phyloP scores from a whole-genome alignment of 1,139 yeast genomes.

The Hansenula lynferdii region DNA sequence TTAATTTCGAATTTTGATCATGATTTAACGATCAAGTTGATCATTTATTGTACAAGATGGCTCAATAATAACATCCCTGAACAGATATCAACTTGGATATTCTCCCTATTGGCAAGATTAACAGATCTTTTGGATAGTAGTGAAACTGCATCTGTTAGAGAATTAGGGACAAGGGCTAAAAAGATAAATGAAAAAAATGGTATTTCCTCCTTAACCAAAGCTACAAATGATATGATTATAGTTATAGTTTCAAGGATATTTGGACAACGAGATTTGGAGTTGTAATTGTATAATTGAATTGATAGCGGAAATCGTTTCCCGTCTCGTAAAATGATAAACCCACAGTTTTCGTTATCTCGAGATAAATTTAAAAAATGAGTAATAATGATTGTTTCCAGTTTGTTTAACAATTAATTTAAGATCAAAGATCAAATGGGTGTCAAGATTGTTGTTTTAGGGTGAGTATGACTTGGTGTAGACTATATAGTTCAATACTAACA shows the following conservation, averaged over 20 bases:
- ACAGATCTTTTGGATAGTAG: constrained; percentile 12
- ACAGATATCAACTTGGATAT: constrained; percentile 16
- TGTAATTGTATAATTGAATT: background rate
- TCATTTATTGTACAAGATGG: constrained; percentile 19
- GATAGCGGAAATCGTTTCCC: background rate
- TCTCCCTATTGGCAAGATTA: constrained; percentile 12
- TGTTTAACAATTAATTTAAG: background rate
- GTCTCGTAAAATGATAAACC: too few relatives aligned
- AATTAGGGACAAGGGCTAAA: constrained; percentile 14
- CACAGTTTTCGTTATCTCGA: too few relatives aligned
- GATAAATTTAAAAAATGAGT: too few relatives aligned
- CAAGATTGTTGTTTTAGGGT: constrained; percentile 1
- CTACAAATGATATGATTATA: constrained; percentile 9
- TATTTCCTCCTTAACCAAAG: background rate
- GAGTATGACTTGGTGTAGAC: background rate
- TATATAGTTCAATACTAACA: too few relatives aligned
- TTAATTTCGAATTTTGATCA: constrained; percentile 18
- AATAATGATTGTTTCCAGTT: background rate
- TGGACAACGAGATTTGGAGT: constrained; percentile 16
- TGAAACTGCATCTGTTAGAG: constrained; percentile 16
- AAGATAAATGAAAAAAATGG: constrained; percentile 5
- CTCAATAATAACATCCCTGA: constrained; percentile 11
- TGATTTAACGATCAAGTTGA: constrained; percentile 14
- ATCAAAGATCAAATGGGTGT: background rate
- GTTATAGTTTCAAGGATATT: constrained; percentile 12